A percentile compares a stretch with the other conserved stretches of the same genome.
Conservation (phyloP, 73 alveolate species). For the Blepharisma stoltei region DNA sequence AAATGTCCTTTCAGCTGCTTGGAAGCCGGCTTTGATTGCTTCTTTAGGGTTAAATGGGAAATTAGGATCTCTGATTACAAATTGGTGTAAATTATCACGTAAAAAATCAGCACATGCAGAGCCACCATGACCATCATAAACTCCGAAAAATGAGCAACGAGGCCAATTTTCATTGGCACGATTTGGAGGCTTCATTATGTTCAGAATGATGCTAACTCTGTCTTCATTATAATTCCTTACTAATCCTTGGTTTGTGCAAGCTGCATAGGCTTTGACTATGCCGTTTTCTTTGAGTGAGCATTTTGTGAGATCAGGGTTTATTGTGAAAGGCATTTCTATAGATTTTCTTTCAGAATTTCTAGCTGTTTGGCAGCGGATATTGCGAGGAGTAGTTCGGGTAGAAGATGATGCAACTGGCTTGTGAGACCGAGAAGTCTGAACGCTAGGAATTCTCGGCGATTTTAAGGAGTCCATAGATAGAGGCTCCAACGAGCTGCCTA, state of each 20-base stretch:
- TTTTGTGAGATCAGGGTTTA: constrained; percentile 48
- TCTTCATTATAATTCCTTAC: constrained; percentile 93
- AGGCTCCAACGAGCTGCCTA: too few relatives aligned
- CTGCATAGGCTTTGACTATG: constrained; percentile 85
- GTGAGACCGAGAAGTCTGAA: too few relatives aligned
- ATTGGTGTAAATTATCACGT: constrained; percentile 87
- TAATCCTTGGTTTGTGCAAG: constrained; percentile 86
- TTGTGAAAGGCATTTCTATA: not conserved
- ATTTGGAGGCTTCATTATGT: constrained; percentile 69
- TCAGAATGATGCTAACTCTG: constrained; percentile 84
- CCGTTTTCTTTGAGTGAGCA: constrained; percentile 75
- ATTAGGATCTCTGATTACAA: constrained; percentile 75
- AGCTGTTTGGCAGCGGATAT: constrained; percentile 1
- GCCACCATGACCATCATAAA: constrained; percentile 99
- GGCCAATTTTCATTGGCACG: constrained; percentile 89
- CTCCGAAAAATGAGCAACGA: constrained; percentile 89
- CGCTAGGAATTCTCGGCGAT: too few relatives aligned
- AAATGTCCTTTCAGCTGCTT: constrained; percentile 85
- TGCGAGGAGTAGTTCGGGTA: too few relatives aligned
- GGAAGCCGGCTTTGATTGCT: constrained; percentile 88
- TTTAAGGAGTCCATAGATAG: too few relatives aligned
- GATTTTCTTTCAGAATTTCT: not conserved
- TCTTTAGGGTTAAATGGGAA: constrained; percentile 90
- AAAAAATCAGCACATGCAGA: constrained; percentile 95
- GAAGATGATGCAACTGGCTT: too few relatives aligned